Evolutionary conservation across 495 filamentous ascomycete species (phyloP), one percentile per base, ranked within the genome.

Genomic region (Podospora comata): DNA sequence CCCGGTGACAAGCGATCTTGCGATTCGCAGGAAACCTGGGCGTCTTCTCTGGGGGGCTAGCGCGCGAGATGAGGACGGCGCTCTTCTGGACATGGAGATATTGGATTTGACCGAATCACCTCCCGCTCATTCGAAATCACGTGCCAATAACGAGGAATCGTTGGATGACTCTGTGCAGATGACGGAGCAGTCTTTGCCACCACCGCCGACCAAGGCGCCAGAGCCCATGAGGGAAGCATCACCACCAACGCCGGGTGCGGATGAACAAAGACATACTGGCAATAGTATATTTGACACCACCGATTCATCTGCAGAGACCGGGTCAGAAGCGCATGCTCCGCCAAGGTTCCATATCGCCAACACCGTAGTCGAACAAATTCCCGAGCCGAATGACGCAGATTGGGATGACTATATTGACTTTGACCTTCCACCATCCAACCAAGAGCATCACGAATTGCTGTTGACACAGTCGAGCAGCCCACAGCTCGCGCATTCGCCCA

Each of bases 11-110:
- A 78, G 74, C 67, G 77, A 71, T 59, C 67, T 77, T 30, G 70
- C 75, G 6, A 65, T 67, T 23, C 65, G 68, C 4, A 72, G 20
- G 34, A 67, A 56, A 39, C 39, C 48, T 27, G 61, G 60, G 19
- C 58, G 64, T 64, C 79, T 71, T 62, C 77, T 94, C 27, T 96
- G 92, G 92, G 80, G 82, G 55, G 89, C 87, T 67, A 87, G 87
- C 5, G 84, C 91, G 48, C 85, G 92, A 67, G 88, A 90, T 73
- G 74, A 76, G 0, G 80, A 86, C 32, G 90, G 90, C 1, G 82
- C 85, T 34, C 70, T 93, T 32, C 74, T 90, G 54, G 84, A 87
- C 27, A 73, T 84, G 15, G 86, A 89, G 65, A 76, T 85, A 60
- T 65, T 89, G 58, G 86, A 91, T 54, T 68, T 89, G 64, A 79